Evolutionary conservation across 2,329 filamentous ascomycete species (phyloP).

Genomic region (Pyrenochaeta sp.): DNA sequence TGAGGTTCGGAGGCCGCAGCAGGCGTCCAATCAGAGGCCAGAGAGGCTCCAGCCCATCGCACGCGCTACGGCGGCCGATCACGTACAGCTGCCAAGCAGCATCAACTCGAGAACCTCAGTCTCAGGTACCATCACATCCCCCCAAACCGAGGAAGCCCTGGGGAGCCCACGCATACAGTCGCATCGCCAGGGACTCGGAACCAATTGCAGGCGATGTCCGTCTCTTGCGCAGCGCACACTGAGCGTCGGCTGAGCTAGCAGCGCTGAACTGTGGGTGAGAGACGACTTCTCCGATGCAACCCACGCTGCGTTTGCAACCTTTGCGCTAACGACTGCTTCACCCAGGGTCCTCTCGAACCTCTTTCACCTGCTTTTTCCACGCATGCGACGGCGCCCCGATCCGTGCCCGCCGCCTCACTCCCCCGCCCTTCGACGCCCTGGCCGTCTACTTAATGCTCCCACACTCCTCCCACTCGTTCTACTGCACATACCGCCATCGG

Average conservation of each 20-base stretch:
- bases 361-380: not conserved
- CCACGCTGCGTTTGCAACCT: constrained; percentile 2
- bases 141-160: not conserved
- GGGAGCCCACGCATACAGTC: not conserved
- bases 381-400: constrained; percentile 4
- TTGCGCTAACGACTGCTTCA: constrained; percentile 7
- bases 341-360: not conserved
- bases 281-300: constrained; percentile 8
- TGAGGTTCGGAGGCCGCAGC: too few species aligned
- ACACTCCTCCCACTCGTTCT: constrained; percentile 14
- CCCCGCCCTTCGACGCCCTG: constrained; percentile 7
- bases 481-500: constrained; percentile 9
- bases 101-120: not conserved
- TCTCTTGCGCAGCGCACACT: constrained; percentile 29
- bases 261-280: constrained; percentile 21
- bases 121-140: not conserved
- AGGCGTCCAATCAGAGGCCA: too few species aligned
- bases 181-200: constrained; percentile 15
- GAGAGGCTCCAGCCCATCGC: too few species aligned
- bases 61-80: too few species aligned
- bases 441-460: constrained; percentile 23
- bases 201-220: constrained; percentile 37
- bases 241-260: constrained; percentile 40
- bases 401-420: constrained; percentile 6
- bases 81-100: too few species aligned